These are phyloP conservation scores for Claviceps sp. DNA, from an alignment of 2,329 filamentous ascomycete species.

Conservation along the genomic window DNA sequence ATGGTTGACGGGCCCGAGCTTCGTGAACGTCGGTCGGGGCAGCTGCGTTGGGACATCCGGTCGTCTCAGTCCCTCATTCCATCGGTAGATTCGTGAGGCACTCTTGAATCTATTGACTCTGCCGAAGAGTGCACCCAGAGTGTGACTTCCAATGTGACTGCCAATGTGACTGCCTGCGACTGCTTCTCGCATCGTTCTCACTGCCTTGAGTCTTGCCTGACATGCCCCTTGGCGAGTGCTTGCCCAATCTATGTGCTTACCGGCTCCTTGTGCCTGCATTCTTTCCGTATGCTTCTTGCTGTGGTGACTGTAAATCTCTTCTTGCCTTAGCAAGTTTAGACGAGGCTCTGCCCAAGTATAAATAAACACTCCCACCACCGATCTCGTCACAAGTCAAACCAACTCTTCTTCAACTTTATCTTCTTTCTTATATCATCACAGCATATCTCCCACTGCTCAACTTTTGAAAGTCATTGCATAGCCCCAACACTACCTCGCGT, in stretches of 20 bases:
- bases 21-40: no score
- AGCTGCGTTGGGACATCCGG: no score
- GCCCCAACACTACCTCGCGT: background rate
- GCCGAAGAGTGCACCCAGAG: background rate
- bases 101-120: no score
- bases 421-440: background rate
- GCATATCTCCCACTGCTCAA: background rate
- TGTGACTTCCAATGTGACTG: background rate
- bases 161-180: background rate
- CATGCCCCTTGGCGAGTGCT: background rate
- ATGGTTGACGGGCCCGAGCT: no score
- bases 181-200: background rate
- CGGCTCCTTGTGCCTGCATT: background rate
- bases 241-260: background rate
- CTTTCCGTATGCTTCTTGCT: background rate
- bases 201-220: background rate
- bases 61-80: no score
- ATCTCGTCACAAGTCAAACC: background rate
- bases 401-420: background rate
- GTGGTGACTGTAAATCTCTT: background rate
- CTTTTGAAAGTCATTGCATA: background rate
- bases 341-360: background rate
- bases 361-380: background rate
- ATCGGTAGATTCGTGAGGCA: no score
- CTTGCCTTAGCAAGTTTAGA: background rate